Percentiles rank a stretch among this genome's conserved stretches.
Conservation (phyloP, 192 early-diverging fungal genomes). For the Backusella sp. region DNA sequence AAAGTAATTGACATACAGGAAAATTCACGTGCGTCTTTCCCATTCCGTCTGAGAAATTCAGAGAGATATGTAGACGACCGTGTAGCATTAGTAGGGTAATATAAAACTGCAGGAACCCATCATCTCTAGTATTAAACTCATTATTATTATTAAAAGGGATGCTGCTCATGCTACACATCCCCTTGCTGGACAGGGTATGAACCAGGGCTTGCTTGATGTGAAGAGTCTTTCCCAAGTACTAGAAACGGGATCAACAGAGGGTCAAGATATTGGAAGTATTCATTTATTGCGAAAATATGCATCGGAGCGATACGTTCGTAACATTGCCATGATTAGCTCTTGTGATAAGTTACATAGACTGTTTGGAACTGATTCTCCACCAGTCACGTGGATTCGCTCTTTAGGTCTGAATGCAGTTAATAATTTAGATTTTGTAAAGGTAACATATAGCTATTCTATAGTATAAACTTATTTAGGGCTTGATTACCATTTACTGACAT, state of each 20-base stretch:
- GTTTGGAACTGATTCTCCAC: slow-evolving; percentile 65
- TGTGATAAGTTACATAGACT: slow-evolving; percentile 79
- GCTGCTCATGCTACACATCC: slow-evolving; percentile 97
- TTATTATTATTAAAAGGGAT: slow-evolving; percentile 56
- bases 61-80: slow-evolving; percentile 74
- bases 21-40: slow-evolving; percentile 76
- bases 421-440: slow-evolving; percentile 64
- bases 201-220: slow-evolving; percentile 89
- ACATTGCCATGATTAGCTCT: slow-evolving; percentile 81
- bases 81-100: slow-evolving; percentile 82
- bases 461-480: no score
- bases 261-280: slow-evolving; percentile 79
- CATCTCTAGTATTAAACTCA: no score
- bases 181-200: slow-evolving; percentile 95
- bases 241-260: slow-evolving; percentile 59
- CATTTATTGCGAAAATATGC: slow-evolving; percentile 80
- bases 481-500: background rate
- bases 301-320: slow-evolving; percentile 76
- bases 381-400: slow-evolving; percentile 68
- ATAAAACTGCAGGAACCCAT: no score
- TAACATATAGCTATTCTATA: slow-evolving; percentile 12
- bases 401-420: slow-evolving; percentile 73
- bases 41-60: slow-evolving; percentile 79
- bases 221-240: slow-evolving; percentile 65
- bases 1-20: slow-evolving; percentile 60